A percentile compares a stretch with the other conserved stretches of the same genome.
Evolutionary conservation across 2,329 filamentous ascomycete genomes (phyloP).

Genomic region (Diaporthe citri): DNA sequence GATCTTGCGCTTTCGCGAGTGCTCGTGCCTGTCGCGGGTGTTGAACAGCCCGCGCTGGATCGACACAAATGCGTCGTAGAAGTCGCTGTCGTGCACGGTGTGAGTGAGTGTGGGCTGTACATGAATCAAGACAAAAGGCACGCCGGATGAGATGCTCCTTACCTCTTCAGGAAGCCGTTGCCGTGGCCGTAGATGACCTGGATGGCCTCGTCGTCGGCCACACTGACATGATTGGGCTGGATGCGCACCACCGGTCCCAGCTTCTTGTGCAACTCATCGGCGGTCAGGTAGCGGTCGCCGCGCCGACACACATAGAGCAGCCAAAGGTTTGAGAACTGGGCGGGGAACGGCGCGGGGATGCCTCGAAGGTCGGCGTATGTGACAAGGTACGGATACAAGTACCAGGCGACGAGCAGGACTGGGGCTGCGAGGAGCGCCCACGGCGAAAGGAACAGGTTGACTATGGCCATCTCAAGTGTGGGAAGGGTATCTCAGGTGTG

Average conservation of each 20-base stretch:
- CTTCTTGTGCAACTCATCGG: conserved; percentile 81
- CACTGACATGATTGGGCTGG: conserved; percentile 85
- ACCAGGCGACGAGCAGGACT: conserved; percentile 64
- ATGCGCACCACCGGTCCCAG: conserved; percentile 85
- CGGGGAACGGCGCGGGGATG: conserved; percentile 74
- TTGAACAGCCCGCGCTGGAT: conserved; percentile 91
- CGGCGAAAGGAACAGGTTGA: conserved; percentile 55
- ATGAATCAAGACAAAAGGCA: neutral
- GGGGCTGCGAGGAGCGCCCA: conserved; percentile 62
- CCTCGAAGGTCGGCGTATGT: conserved; percentile 63
- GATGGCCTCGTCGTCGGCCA: conserved; percentile 86
- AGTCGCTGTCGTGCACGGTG: conserved; percentile 68
- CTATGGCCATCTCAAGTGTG: conserved; percentile 48
- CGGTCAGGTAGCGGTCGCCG: conserved; percentile 72
- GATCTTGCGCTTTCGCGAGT: conserved; percentile 90
- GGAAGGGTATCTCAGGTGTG: neutral
- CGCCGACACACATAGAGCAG: conserved; percentile 75
- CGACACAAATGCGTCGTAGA: conserved; percentile 92
- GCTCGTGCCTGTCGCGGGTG: conserved; percentile 83
- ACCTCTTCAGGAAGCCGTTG: conserved; percentile 81
- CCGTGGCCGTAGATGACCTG: conserved; percentile 82
- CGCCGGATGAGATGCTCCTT: conserved; percentile 42
- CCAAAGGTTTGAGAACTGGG: conserved; percentile 83
- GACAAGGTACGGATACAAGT: conserved; percentile 70
- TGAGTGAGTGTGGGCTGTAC: neutral